Conservation (phyloP, 2,329 filamentous ascomycete species). For the Elsinoe batatas region DNA sequence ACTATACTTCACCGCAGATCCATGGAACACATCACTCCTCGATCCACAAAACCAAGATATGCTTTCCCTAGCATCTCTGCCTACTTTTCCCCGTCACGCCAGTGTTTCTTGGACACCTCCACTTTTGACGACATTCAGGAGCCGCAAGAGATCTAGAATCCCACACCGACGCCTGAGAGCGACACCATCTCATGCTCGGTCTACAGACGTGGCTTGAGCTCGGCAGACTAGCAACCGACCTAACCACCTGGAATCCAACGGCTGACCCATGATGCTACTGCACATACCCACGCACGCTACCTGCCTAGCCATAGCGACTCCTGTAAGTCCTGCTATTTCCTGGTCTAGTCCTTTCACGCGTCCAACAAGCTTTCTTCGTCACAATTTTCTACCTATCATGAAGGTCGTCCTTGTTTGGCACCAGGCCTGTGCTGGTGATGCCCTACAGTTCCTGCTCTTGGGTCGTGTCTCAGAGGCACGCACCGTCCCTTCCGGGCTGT, state of each 20-base stretch:
- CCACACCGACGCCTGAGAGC: background rate
- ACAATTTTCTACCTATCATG: background rate
- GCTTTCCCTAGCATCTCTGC: background rate
- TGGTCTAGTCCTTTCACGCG: background rate
- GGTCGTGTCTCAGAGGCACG: slow-evolving; percentile 2
- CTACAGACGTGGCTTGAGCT: slow-evolving; percentile 1
- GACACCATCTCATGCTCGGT: background rate
- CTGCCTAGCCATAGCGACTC: background rate
- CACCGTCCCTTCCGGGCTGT: background rate
- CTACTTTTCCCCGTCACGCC: background rate
- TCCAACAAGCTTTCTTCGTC: slow-evolving; percentile 6
- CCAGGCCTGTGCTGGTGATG: background rate
- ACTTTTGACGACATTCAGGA: background rate
- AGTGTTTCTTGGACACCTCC: background rate
- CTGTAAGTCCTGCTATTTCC: background rate
- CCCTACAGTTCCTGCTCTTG: background rate
- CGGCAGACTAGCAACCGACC: slow-evolving; percentile 2
- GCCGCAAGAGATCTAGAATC: slow-evolving; percentile 2
- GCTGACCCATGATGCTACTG: background rate
- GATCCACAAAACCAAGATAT: background rate
- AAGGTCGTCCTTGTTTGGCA: background rate
- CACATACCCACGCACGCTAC: background rate
- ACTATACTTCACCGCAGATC: background rate
- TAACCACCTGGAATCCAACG: slow-evolving; percentile 1
- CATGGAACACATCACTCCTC: too few relatives aligned